phyloP scores from a whole-genome alignment of 1,284 basidiomycete species.

The Boletus holoroseus region DNA sequence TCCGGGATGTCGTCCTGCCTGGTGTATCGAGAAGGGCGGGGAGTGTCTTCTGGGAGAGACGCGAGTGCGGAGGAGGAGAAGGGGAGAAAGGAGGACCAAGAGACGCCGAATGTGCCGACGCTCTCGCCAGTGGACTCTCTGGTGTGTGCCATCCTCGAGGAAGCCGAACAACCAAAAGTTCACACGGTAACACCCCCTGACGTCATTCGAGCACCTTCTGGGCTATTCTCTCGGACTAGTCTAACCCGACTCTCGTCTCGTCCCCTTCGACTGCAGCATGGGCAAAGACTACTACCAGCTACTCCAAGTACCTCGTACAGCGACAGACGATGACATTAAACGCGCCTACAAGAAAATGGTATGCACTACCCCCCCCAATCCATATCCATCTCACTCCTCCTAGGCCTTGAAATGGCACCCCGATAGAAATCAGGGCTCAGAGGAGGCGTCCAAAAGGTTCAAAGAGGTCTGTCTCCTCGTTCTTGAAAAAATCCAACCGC shows the following conservation, averaged over 20 bases:
- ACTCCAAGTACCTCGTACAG: slow-evolving; percentile 69
- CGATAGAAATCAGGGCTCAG: slow-evolving; percentile 81
- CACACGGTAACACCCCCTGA: slow-evolving; percentile 4
- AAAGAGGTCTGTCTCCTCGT: slow-evolving; percentile 62
- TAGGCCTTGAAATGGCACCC: slow-evolving; percentile 90
- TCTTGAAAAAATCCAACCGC: not conserved
- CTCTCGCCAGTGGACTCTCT: slow-evolving; percentile 11
- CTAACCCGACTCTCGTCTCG: not conserved
- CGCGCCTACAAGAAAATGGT: slow-evolving; percentile 80
- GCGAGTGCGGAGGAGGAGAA: slow-evolving; percentile 68
- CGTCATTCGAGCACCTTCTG: slow-evolving; percentile 31
- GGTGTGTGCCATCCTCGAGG: slow-evolving; percentile 12
- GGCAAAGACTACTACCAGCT: slow-evolving; percentile 80
- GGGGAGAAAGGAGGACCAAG: slow-evolving; percentile 60
- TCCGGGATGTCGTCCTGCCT: slow-evolving; percentile 63
- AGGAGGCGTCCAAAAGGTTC: slow-evolving; percentile 85
- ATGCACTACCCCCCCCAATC: slow-evolving; percentile 19
- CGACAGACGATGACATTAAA: slow-evolving; percentile 81
- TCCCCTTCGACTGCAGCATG: too few species aligned
- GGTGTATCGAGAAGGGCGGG: slow-evolving; percentile 55
- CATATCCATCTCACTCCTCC: slow-evolving; percentile 39
- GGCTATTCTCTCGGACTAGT: slow-evolving; percentile 9
- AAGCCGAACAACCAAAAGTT: not conserved
- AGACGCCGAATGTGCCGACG: slow-evolving; percentile 34
- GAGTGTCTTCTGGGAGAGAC: slow-evolving; percentile 53